These are phyloP conservation scores for Naegleria gruberi DNA, from an alignment of 208 protist species.

Conservation along the genomic window DNA sequence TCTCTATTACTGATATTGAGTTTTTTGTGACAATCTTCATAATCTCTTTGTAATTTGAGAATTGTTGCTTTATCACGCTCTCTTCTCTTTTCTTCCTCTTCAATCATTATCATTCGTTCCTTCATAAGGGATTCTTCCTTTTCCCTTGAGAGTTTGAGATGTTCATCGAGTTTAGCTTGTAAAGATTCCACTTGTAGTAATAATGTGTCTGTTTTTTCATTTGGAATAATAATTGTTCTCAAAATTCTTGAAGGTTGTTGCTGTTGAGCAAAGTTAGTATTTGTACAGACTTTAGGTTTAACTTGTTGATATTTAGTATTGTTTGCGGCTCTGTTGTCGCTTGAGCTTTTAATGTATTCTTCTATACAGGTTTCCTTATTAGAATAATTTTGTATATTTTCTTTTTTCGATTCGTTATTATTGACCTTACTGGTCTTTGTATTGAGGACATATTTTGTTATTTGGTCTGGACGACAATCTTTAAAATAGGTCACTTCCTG, in stretches of 20 bases:
- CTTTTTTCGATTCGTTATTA: neutral
- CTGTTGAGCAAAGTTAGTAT: neutral
- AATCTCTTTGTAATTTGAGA: neutral
- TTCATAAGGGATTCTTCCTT: neutral
- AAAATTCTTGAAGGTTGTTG: neutral
- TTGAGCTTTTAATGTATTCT: neutral
- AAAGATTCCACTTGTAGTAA: conserved; percentile 5
- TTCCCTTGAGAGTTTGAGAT: neutral
- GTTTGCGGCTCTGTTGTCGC: neutral
- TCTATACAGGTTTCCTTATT: neutral
- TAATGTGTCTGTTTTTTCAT: conserved; percentile 12
- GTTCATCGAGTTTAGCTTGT: neutral
- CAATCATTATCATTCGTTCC: neutral
- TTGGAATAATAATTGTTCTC: neutral
- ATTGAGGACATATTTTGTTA: neutral
- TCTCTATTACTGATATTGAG: neutral
- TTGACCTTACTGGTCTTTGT: neutral
- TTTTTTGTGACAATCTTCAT: neutral
- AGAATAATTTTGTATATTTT: neutral
- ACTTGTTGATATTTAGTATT: neutral
- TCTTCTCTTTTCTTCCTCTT: neutral
- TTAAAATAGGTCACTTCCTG: conserved; percentile 11
- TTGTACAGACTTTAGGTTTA: neutral
- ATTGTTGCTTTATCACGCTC: neutral
- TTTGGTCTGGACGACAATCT: conserved; percentile 10